Evolutionary conservation across 129 eudicot species (phyloP).

Genomic region (Kitagawia praeruptora): DNA sequence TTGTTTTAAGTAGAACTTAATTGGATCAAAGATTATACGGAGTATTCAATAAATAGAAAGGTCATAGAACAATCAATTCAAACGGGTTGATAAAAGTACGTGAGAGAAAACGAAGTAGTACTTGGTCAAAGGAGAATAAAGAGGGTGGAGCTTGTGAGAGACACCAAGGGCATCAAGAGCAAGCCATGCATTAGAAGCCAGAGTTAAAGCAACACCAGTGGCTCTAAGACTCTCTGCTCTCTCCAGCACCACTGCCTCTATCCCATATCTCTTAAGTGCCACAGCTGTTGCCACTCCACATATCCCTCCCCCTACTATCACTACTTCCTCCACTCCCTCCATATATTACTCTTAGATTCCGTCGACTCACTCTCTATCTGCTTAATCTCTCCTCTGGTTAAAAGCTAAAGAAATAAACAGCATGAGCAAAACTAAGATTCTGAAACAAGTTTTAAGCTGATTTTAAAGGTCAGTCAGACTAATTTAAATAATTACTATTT

Average conservation of each 20-base stretch:
- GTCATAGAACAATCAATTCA: no score
- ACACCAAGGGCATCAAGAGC: conserved; percentile 16
- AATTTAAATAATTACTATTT: no score
- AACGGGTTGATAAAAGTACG: no score
- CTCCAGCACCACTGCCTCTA: neutral
- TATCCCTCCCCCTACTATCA: conserved; percentile 11
- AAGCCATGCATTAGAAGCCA: conserved; percentile 4
- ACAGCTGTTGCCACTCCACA: conserved; percentile 5
- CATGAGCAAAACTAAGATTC: no score
- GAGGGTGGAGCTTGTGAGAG: neutral
- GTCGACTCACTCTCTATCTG: no score
- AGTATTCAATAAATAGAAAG: neutral
- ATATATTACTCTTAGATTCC: no score
- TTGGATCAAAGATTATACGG: no score
- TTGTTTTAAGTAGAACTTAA: no score
- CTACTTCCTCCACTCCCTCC: conserved; percentile 7
- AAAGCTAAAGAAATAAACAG: neutral
- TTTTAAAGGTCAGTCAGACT: no score
- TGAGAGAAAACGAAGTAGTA: neutral
- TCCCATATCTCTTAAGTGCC: neutral
- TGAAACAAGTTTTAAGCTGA: no score
- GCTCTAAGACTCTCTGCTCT: neutral
- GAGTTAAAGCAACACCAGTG: conserved; percentile 4
- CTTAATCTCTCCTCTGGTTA: neutral
- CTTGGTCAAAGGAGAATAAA: neutral